Conservation (phyloP, 169 alveolate species). For the Eimeria acervulina region DNA sequence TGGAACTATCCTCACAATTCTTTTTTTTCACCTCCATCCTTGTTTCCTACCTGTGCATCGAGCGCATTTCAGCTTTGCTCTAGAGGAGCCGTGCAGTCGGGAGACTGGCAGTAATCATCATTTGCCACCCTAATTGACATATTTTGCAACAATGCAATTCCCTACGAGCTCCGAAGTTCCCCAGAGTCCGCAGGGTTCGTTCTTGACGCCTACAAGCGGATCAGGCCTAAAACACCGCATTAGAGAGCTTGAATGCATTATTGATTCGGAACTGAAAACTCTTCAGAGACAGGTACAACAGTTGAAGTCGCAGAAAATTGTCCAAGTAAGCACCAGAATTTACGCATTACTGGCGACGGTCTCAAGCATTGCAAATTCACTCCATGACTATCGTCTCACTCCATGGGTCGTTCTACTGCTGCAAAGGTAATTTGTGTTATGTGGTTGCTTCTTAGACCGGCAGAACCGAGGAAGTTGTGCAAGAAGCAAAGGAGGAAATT, state of each 20-base stretch:
- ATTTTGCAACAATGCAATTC: background rate
- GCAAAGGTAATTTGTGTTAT: background rate
- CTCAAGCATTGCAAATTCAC: background rate
- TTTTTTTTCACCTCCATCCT: background rate
- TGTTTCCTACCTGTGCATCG: background rate
- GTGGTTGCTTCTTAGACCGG: conserved; percentile 3
- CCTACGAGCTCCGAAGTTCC: conserved; percentile 23
- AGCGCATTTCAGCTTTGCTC: background rate
- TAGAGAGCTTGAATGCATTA: conserved; percentile 81
- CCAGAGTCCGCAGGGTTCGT: conserved; percentile 47
- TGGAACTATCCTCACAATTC: background rate
- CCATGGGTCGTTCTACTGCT: background rate
- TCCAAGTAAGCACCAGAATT: conserved; percentile 58
- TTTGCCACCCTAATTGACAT: background rate
- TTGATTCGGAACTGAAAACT: conserved; percentile 78
- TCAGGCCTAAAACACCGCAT: conserved; percentile 83
- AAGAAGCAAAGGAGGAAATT: conserved; percentile 77
- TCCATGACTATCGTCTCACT: background rate
- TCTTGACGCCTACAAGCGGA: conserved; percentile 84
- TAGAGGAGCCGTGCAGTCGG: background rate
- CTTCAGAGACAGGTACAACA: conserved; percentile 81
- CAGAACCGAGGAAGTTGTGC: conserved; percentile 76
- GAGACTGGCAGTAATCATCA: background rate
- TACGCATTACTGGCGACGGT: too few relatives aligned
- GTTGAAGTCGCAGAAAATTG: conserved; percentile 77